phyloP scores from a whole-genome alignment of 768 basidiomycete genomes.

The Glaciozyma antarctica region DNA sequence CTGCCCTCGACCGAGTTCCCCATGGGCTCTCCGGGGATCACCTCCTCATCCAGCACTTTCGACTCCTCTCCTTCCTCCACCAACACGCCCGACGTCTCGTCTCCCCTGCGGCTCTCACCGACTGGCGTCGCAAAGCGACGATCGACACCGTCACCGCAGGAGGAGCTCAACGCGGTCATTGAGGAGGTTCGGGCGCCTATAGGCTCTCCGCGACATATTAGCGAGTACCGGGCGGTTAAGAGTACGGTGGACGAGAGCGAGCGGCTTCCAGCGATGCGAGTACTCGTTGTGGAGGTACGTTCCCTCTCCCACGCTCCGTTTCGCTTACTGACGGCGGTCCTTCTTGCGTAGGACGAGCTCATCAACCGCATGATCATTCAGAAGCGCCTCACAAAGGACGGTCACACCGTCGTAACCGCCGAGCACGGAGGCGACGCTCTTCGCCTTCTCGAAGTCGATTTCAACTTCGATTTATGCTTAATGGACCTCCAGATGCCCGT shows the following conservation, averaged over 20 bases:
- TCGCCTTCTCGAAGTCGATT: constrained; percentile 48
- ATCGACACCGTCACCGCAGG: background rate
- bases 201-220: constrained; percentile 10
- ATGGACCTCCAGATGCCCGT: constrained; percentile 66
- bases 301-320: background rate
- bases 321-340: constrained; percentile 37
- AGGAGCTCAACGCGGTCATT: background rate
- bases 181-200: background rate
- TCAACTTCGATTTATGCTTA: constrained; percentile 59
- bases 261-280: constrained; percentile 13
- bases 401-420: constrained; percentile 55
- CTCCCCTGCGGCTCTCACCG: background rate
- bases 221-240: constrained; percentile 29
- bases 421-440: constrained; percentile 71
- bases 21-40: background rate
- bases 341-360: constrained; percentile 47
- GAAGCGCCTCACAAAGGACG: constrained; percentile 58
- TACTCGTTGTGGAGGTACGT: constrained; percentile 60
- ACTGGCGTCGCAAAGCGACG: background rate
- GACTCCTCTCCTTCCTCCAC: background rate
- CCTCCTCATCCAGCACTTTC: background rate
- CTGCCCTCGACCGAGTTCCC: background rate
- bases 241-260: constrained; percentile 1
- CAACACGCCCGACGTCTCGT: no score
- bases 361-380: constrained; percentile 63